A percentile compares a stretch with the other conserved stretches of the same genome.
phyloP scores from a whole-genome alignment of 75 land plant species.

The Adiantum capillusveneris region DNA sequence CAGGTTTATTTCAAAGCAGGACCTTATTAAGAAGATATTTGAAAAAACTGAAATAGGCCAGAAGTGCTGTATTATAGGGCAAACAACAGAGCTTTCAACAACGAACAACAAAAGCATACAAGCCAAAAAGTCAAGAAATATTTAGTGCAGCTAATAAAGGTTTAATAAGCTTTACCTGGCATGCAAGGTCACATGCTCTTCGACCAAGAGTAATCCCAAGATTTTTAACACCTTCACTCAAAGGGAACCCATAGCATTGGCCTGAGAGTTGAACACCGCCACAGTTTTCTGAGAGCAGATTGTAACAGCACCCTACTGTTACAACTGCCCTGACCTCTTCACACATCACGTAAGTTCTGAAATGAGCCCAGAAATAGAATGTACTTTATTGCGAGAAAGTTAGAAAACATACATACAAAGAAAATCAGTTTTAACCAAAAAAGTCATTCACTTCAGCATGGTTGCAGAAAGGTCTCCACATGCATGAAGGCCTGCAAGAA shows the following conservation, averaged over 20 bases:
- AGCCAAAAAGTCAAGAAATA: no score
- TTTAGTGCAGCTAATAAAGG: no score
- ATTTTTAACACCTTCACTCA: constrained; percentile 53
- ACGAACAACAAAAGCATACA: no score
- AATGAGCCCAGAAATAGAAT: neutral
- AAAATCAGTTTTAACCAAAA: no score
- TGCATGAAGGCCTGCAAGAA: constrained; percentile 95
- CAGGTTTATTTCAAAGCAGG: no score
- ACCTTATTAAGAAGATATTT: no score
- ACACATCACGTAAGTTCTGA: constrained; percentile 73
- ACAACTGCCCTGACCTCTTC: constrained; percentile 67
- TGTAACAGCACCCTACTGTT: constrained; percentile 86
- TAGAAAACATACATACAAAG: no score
- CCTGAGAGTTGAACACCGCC: neutral
- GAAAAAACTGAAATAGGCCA: no score
- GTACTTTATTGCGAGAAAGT: no score
- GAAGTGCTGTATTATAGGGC: no score
- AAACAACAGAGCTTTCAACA: no score
- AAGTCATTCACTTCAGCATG: constrained; percentile 59
- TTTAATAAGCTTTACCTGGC: no score
- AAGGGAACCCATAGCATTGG: constrained; percentile 55
- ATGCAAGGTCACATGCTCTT: constrained; percentile 85
- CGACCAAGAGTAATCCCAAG: constrained; percentile 48
- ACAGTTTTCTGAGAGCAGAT: constrained; percentile 58
- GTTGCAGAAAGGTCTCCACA: constrained; percentile 96